Evolutionary conservation across 1,284 basidiomycete species (phyloP).

Genomic region (Ceratobasidium sp.): DNA sequence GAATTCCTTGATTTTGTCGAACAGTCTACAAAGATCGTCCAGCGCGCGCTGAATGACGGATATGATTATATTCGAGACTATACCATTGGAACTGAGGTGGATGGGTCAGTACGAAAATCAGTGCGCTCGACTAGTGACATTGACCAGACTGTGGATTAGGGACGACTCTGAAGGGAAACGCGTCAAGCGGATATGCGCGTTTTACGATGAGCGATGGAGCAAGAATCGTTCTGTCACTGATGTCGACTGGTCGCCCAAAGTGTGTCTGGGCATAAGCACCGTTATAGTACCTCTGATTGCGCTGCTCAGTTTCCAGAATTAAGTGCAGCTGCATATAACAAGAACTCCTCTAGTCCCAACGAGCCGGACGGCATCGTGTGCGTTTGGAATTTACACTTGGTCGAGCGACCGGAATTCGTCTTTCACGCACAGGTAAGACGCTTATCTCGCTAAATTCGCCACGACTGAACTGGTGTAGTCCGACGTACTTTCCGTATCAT

Average conservation of each 20-base stretch:
- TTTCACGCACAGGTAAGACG: slow-evolving; percentile 88
- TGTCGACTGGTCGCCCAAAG: slow-evolving; percentile 97
- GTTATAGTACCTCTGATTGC: neutral
- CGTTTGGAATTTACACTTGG: slow-evolving; percentile 95
- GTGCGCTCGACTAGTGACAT: slow-evolving; percentile 6
- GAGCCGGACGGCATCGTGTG: slow-evolving; percentile 97
- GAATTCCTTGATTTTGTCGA: slow-evolving; percentile 95
- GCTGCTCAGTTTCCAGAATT: slow-evolving; percentile 88
- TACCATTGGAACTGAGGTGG: slow-evolving; percentile 78
- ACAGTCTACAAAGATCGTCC: slow-evolving; percentile 92
- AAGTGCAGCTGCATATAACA: slow-evolving; percentile 94
- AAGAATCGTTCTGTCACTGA: slow-evolving; percentile 94
- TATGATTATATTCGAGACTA: slow-evolving; percentile 99
- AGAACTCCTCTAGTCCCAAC: slow-evolving; percentile 87
- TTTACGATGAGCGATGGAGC: slow-evolving; percentile 86
- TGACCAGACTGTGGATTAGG: slow-evolving; percentile 52
- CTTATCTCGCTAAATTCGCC: slow-evolving; percentile 1
- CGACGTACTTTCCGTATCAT: slow-evolving; percentile 93
- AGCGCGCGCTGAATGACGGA: slow-evolving; percentile 92
- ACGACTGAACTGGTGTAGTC: slow-evolving; percentile 61
- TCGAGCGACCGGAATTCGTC: slow-evolving; percentile 95
- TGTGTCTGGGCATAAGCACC: slow-evolving; percentile 47
- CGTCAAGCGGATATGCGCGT: slow-evolving; percentile 87
- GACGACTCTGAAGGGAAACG: slow-evolving; percentile 88
- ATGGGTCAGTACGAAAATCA: slow-evolving; percentile 57